phyloP scores from a whole-genome alignment of 2,329 filamentous ascomycete genomes.

The Microsporum audouinii region DNA sequence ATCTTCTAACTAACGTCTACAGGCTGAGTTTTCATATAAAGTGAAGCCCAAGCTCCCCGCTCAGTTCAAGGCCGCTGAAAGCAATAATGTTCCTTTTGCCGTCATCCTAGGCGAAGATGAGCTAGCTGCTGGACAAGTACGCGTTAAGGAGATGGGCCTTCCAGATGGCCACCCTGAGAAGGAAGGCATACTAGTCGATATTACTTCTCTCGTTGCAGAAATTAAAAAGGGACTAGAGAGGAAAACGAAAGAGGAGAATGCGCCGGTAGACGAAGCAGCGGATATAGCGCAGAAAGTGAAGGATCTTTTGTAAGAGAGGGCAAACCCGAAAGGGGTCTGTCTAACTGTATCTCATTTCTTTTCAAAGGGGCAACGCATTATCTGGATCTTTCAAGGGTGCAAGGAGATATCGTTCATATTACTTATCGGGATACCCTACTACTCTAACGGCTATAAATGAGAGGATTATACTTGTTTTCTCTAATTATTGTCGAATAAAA shows the following conservation, averaged over 20 bases:
- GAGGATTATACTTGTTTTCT: neutral
- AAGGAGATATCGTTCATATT: neutral
- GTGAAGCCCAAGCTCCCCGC: slow-evolving; percentile 76
- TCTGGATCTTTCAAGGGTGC: neutral
- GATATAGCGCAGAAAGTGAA: slow-evolving; percentile 6
- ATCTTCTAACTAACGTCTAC: neutral
- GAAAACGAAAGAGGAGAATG: neutral
- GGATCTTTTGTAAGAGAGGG: neutral
- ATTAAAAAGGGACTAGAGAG: slow-evolving; percentile 12
- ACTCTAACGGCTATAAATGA: neutral
- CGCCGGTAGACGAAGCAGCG: neutral
- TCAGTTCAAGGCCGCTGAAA: slow-evolving; percentile 86
- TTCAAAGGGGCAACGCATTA: neutral
- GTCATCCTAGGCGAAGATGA: slow-evolving; percentile 90
- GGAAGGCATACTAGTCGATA: slow-evolving; percentile 65
- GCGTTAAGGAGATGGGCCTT: slow-evolving; percentile 75
- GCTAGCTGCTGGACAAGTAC: slow-evolving; percentile 67
- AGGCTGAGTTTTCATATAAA: slow-evolving; percentile 82
- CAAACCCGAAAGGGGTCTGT: neutral
- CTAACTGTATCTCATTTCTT: neutral
- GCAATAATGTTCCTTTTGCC: slow-evolving; percentile 66
- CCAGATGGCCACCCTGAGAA: slow-evolving; percentile 78
- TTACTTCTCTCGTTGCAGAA: slow-evolving; percentile 26
- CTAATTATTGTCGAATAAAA: neutral
- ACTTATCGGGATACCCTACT: neutral